Evolutionary conservation across 2,329 filamentous ascomycete species (phyloP), one percentile per base, ranked within the genome.

Genomic region (Cryphonectria nitschkei): DNA sequence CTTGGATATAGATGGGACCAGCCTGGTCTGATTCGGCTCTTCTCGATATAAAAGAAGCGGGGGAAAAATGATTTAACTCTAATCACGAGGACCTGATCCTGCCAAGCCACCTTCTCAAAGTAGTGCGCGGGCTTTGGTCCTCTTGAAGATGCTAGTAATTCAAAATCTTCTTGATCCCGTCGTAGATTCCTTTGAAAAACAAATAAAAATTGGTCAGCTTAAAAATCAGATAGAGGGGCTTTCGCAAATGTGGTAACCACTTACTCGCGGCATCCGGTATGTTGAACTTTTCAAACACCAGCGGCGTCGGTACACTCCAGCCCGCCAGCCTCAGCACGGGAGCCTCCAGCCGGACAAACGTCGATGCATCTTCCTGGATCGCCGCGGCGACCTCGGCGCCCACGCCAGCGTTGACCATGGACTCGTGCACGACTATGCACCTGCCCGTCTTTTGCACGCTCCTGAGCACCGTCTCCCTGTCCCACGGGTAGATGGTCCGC

Each of bases 401-500:
- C 22, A 97, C 88, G 19, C 95, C 95, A 8, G 92, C 92, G 76
- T 97, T 97, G 74, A 95, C 87, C 92, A 96, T 97, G 70, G 93
- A 91, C 82, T 98, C 95, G 78, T 98, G 95, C 8, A 98, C 95
- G 1, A 98, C 91, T 68, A 98, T 87, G 54, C 92, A 94, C 72
- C 93, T 84, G 0, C 95, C 94, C 0, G 95, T 97, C 84, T 96
- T 97, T 76, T 88, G 89, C 19, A 97, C 95, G 74, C 94, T 97
- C 68, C 91, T 84, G 72, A 97, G 85, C 1, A 98, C 88, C 0
- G 92, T 92, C 78, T 91, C 86, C 76, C 93, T 89, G 79, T 98
- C 95, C 95, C 95, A 98, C 0, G 95, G 95, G 77, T 97, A 97
- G 67, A 98, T 86, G 0, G 95, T 97, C 70, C 94, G 87, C 70